phyloP scores from a whole-genome alignment of 1,284 basidiomycete genomes.

The Afroboletus lepidellus region DNA sequence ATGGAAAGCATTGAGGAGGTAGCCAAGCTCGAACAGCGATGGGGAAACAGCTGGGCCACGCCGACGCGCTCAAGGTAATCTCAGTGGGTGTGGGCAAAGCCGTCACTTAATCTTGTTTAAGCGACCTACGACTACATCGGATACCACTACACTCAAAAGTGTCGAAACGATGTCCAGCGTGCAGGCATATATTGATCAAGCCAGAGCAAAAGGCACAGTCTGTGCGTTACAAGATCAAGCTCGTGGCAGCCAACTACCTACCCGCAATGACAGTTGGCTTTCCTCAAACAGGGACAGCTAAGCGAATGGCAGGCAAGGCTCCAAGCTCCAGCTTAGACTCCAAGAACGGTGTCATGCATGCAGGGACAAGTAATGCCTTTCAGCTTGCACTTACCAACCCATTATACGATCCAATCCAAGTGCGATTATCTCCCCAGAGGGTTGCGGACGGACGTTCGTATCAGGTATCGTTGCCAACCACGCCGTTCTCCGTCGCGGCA shows the following conservation, averaged over 20 bases:
- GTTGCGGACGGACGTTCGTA: constrained; percentile 48
- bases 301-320: constrained; percentile 46
- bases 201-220: constrained; percentile 96
- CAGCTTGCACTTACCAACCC: constrained; percentile 91
- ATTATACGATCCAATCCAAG: constrained; percentile 90
- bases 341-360: constrained; percentile 50
- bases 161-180: constrained; percentile 92
- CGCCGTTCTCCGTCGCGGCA: constrained; percentile 78
- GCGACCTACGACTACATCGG: constrained; percentile 81
- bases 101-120: constrained; percentile 33
- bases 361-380: constrained; percentile 81
- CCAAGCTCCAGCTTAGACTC: constrained; percentile 42
- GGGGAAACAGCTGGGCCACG: constrained; percentile 78
- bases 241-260: constrained; percentile 91
- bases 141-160: constrained; percentile 91
- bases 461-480: constrained; percentile 72
- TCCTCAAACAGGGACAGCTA: constrained; percentile 53
- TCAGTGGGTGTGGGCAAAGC: background rate
- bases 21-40: constrained; percentile 74
- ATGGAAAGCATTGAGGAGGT: constrained; percentile 64
- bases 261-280: constrained; percentile 80
- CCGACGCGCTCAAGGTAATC: constrained; percentile 61
- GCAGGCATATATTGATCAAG: constrained; percentile 95
- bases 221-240: constrained; percentile 94
- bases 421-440: constrained; percentile 73